phyloP scores from a whole-genome alignment of 2,329 filamentous ascomycete species.

The Epichloe bromicola region DNA sequence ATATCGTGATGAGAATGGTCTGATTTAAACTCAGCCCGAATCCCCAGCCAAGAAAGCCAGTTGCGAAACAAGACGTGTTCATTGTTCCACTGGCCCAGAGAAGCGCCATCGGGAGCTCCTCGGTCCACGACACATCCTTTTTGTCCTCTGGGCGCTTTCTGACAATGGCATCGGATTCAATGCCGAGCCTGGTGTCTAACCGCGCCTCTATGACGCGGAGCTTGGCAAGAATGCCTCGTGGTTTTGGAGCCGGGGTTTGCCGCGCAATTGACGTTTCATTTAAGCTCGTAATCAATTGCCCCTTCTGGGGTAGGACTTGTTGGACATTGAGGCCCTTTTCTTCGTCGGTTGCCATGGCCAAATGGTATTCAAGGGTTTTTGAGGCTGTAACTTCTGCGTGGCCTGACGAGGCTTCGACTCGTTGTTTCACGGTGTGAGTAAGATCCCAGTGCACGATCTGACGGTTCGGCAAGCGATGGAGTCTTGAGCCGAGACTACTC shows the following conservation, averaged over 20 bases:
- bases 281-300: not conserved
- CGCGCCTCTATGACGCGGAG: constrained; percentile 28
- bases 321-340: not conserved
- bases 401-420: too few species aligned
- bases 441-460: too few species aligned
- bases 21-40: constrained; percentile 32
- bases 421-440: too few species aligned
- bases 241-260: not conserved
- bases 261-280: not conserved
- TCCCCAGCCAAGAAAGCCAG: constrained; percentile 36
- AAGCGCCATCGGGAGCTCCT: constrained; percentile 35
- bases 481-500: too few species aligned
- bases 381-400: too few species aligned
- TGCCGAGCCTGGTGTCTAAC: constrained; percentile 32
- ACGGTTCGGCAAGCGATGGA: too few species aligned
- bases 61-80: constrained; percentile 37
- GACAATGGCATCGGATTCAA: constrained; percentile 33
- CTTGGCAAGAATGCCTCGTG: constrained; percentile 19
- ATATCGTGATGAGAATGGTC: constrained; percentile 30
- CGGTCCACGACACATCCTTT: constrained; percentile 18
- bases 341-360: not conserved
- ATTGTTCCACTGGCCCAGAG: constrained; percentile 39
- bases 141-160: constrained; percentile 32
- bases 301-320: not conserved
- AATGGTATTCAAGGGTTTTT: too few species aligned